Percentiles rank a stretch among this genome's conserved stretches.
These are phyloP conservation scores for Backusella psychrophila DNA, from an alignment of 192 early-diverging fungal genomes.

Conservation along the genomic window DNA sequence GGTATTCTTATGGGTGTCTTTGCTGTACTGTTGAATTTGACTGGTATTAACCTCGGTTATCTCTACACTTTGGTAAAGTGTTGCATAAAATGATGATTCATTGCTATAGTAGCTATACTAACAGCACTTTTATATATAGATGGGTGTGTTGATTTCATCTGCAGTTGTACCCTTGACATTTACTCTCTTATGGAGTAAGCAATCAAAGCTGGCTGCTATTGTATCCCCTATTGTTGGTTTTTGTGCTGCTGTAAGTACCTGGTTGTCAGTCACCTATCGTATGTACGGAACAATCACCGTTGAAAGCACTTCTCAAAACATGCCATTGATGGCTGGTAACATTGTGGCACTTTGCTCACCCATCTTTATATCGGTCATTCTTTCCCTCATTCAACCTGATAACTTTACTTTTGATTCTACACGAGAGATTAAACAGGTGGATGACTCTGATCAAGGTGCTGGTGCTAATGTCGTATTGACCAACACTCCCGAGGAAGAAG, in stretches of 20 bases:
- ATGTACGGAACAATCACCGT: slow-evolving; percentile 58
- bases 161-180: slow-evolving; percentile 66
- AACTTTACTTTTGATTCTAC: slow-evolving; percentile 61
- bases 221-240: slow-evolving; percentile 53
- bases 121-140: slow-evolving; percentile 21
- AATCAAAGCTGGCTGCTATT: slow-evolving; percentile 53
- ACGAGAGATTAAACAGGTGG: slow-evolving; percentile 42
- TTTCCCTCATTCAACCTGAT: slow-evolving; percentile 55
- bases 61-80: slow-evolving; percentile 46
- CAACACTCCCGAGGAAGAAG: slow-evolving; percentile 32
- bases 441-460: slow-evolving; percentile 30
- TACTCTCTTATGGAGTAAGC: slow-evolving; percentile 66
- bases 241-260: slow-evolving; percentile 50
- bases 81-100: neutral
- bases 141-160: slow-evolving; percentile 66
- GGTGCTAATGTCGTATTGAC: neutral
- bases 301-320: slow-evolving; percentile 56
- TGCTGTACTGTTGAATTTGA: slow-evolving; percentile 57
- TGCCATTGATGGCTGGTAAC: slow-evolving; percentile 79
- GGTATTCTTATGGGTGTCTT: slow-evolving; percentile 71
- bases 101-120: neutral
- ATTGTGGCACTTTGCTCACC: slow-evolving; percentile 44
- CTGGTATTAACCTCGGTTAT: slow-evolving; percentile 67
- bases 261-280: slow-evolving; percentile 54
- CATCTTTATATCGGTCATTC: slow-evolving; percentile 33